phyloP scores from a whole-genome alignment of 2,329 filamentous ascomycete species.

The Penicillium sp. region DNA sequence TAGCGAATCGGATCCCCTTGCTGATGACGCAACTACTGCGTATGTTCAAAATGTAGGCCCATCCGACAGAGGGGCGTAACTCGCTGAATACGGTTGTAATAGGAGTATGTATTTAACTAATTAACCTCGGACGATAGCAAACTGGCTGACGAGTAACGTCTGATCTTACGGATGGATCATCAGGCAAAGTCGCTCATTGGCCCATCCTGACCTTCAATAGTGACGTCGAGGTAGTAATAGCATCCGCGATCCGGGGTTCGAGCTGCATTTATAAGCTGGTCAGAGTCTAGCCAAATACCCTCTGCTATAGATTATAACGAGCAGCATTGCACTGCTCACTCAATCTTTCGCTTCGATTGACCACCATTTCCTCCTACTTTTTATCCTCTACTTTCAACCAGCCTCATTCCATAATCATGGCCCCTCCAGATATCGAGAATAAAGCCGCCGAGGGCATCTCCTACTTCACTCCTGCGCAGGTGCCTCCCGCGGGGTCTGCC shows the following conservation, averaged over 20 bases:
- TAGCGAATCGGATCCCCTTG: no score
- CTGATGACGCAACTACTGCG: no score
- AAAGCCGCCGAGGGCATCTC: conserved; percentile 47
- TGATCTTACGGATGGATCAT: neutral
- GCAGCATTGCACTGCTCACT: neutral
- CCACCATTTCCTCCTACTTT: neutral
- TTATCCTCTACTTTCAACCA: no score
- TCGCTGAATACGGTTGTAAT: no score
- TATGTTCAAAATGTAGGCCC: no score
- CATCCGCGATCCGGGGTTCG: neutral
- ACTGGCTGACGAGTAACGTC: neutral
- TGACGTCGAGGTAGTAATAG: conserved; percentile 14
- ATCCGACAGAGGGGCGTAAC: no score
- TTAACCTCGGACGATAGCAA: neutral
- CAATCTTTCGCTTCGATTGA: neutral
- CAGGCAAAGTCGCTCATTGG: neutral
- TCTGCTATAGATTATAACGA: neutral
- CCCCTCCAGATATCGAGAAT: conserved; percentile 38
- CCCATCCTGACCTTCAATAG: neutral
- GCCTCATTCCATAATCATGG: neutral
- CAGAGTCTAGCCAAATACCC: no score
- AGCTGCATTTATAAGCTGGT: conserved; percentile 7
- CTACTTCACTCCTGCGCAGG: conserved; percentile 46
- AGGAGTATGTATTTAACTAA: neutral
- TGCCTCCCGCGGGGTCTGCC: conserved; percentile 42